These are phyloP conservation scores for Hanseniaspora nectarophila DNA, from an alignment of 805 yeast genomes.

Conservation along the genomic window DNA sequence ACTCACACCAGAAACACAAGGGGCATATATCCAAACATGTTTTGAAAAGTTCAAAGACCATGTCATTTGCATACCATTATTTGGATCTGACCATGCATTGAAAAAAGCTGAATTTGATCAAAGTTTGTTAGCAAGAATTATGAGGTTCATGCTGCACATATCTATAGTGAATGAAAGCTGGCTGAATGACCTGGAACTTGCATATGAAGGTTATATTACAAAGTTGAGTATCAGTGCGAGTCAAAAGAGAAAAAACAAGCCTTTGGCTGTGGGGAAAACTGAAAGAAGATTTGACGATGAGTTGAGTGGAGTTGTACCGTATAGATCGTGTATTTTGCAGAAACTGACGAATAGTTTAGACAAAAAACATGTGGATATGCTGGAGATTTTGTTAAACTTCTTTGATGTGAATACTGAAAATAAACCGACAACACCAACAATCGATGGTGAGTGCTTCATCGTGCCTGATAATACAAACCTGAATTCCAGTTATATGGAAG, in stretches of 20 bases:
- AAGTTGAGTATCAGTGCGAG: background rate
- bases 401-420: background rate
- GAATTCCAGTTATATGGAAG: background rate
- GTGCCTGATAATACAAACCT: background rate
- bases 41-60: background rate
- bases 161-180: slow-evolving; percentile 6
- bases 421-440: background rate
- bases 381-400: slow-evolving; percentile 1
- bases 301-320: background rate
- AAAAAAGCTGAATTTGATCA: background rate
- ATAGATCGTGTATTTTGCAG: background rate
- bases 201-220: background rate
- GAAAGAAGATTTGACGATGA: slow-evolving; percentile 8
- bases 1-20: background rate
- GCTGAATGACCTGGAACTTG: slow-evolving; percentile 1
- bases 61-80: background rate
- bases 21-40: background rate
- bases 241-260: background rate
- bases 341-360: background rate
- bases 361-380: background rate
- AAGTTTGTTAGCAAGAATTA: background rate
- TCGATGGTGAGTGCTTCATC: slow-evolving; percentile 3
- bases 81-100: background rate
- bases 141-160: slow-evolving; percentile 5
- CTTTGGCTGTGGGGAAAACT: slow-evolving; percentile 5